Conservation (phyloP, 2,329 filamentous ascomycete species). For the Cyanodermella asteris region DNA sequence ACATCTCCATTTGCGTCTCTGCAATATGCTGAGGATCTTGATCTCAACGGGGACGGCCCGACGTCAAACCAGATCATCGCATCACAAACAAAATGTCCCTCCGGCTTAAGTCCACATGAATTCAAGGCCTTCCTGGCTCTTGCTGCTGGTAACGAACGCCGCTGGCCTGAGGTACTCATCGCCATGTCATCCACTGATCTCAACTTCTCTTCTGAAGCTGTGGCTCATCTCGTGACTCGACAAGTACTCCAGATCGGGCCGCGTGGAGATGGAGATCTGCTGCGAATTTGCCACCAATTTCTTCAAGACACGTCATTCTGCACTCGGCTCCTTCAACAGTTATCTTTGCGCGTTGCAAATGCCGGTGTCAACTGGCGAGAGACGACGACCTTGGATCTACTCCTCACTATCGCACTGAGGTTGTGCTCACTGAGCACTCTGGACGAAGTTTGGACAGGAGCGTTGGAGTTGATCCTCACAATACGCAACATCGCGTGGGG, state of each 20-base stretch:
- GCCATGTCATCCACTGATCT: constrained; percentile 32
- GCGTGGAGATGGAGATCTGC: constrained; percentile 9
- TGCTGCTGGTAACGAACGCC: constrained; percentile 19
- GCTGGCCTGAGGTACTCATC: constrained; percentile 27
- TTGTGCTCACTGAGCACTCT: constrained; percentile 12
- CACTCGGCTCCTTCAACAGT: constrained; percentile 22
- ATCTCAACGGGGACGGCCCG: constrained; percentile 16
- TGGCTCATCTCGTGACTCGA: constrained; percentile 26
- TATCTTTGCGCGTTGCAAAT: constrained; percentile 22
- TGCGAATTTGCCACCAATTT: constrained; percentile 26
- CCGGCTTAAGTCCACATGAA: constrained; percentile 25
- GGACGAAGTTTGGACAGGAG: constrained; percentile 2
- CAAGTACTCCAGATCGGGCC: constrained; percentile 36
- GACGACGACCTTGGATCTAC: constrained; percentile 31
- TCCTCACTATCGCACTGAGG: constrained; percentile 30
- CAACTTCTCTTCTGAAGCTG: constrained; percentile 36
- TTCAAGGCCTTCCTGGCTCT: constrained; percentile 25
- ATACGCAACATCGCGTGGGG: constrained; percentile 22
- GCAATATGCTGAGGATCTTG: constrained; percentile 10
- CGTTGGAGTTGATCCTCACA: constrained; percentile 16
- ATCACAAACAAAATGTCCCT: constrained; percentile 24
- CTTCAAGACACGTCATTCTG: constrained; percentile 32
- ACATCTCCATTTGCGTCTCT: constrained; percentile 16
- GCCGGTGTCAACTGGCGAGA: constrained; percentile 39
- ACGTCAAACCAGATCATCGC: constrained; percentile 33